A percentile compares a stretch with the other conserved stretches of the same genome.
Evolutionary conservation across 495 filamentous ascomycete genomes (phyloP).

Genomic region (Penicillium flavigenum): DNA sequence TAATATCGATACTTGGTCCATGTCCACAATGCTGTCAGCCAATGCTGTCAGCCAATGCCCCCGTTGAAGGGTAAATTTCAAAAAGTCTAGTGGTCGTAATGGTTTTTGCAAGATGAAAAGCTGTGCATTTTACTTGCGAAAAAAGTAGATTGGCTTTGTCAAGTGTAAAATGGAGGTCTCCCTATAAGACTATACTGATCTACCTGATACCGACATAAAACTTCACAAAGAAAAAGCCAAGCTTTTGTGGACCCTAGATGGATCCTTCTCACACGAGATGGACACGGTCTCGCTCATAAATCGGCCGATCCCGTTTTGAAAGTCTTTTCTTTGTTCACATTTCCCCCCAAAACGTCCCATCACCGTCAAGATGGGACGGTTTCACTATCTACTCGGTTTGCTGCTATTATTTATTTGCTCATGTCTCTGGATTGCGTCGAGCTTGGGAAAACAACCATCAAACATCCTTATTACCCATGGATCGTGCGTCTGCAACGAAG

Average conservation of each 20-base stretch:
- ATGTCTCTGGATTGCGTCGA: neutral
- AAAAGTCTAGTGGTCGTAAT: neutral
- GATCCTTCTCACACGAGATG: neutral
- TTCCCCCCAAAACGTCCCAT: neutral
- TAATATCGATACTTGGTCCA: too few species aligned
- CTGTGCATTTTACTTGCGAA: neutral
- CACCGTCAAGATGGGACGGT: neutral
- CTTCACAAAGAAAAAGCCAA: neutral
- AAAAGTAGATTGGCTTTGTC: too few species aligned
- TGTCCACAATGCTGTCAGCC: too few species aligned
- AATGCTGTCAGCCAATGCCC: too few species aligned
- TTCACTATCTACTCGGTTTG: constrained; percentile 1
- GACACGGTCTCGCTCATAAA: neutral
- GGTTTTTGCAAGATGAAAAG: neutral
- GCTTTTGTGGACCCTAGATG: neutral
- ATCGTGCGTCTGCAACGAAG: neutral
- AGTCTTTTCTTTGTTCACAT: neutral
- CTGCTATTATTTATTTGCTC: neutral
- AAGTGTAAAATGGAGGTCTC: neutral
- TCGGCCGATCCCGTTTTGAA: neutral
- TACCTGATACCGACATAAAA: neutral
- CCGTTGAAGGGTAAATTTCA: too few species aligned
- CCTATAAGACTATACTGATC: neutral
- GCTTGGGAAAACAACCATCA: neutral
- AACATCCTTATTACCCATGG: neutral